Percentiles rank a stretch among this genome's conserved stretches.
Conservation (phyloP, 345 rosid species). For the Hibiscus syriacus region DNA sequence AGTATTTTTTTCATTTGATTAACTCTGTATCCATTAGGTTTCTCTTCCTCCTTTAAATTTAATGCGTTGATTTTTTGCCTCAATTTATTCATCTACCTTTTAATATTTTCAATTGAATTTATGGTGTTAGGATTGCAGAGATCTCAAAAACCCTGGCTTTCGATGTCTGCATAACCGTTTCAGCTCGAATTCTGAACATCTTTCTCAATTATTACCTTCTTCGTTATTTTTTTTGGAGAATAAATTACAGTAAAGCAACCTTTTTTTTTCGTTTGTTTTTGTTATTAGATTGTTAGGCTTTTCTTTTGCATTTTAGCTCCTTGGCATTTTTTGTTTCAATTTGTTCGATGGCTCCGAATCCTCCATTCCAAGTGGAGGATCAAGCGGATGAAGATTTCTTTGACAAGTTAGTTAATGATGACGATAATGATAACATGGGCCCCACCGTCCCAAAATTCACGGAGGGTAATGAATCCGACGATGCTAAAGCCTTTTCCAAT, state of each 20-base stretch:
- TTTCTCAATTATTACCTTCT: slow-evolving; percentile 1
- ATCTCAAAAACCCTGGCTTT: slow-evolving; percentile 34
- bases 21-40: neutral
- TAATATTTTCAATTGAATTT: neutral
- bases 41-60: neutral
- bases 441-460: slow-evolving; percentile 20
- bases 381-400: slow-evolving; percentile 98
- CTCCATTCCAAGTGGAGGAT: slow-evolving; percentile 85
- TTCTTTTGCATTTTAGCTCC: neutral
- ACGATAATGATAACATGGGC: slow-evolving; percentile 20
- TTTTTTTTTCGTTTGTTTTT: neutral
- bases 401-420: slow-evolving; percentile 74
- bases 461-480: slow-evolving; percentile 49
- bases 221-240: neutral
- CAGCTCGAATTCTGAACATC: slow-evolving; percentile 27
- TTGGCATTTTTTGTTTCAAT: slow-evolving; percentile 8
- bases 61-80: neutral
- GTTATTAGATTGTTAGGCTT: slow-evolving; percentile 10
- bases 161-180: slow-evolving; percentile 12
- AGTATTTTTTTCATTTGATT: slow-evolving; percentile 15
- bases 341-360: slow-evolving; percentile 65
- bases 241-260: neutral
- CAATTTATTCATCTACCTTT: neutral
- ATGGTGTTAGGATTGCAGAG: slow-evolving; percentile 15
- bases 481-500: slow-evolving; percentile 45